Evolutionary conservation across 371 early-diverging fungal species (phyloP).

Genomic region (Rhizomucor pusillus): DNA sequence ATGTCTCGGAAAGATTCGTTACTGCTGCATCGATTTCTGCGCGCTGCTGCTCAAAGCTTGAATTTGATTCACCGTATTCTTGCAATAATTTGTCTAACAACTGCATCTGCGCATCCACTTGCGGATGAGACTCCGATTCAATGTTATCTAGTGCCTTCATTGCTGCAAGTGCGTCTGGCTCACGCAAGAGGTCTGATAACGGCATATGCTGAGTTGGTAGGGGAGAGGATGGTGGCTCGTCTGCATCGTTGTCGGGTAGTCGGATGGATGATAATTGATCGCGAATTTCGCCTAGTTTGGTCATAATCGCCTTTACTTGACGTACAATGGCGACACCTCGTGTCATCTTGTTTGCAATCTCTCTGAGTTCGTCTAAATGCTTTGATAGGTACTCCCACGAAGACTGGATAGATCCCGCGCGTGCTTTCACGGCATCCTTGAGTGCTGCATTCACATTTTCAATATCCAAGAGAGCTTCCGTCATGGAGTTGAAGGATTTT

Average conservation of each 20-base stretch:
- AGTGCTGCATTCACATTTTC: background rate
- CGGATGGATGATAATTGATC: slow-evolving; percentile 15
- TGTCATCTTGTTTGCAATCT: slow-evolving; percentile 15
- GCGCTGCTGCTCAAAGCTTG: slow-evolving; percentile 36
- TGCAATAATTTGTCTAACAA: slow-evolving; percentile 9
- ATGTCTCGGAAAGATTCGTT: slow-evolving; percentile 21
- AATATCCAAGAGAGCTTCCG: slow-evolving; percentile 9
- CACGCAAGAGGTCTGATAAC: slow-evolving; percentile 6
- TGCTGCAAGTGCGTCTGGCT: slow-evolving; percentile 10
- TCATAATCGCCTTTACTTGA: slow-evolving; percentile 35
- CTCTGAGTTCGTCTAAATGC: slow-evolving; percentile 4
- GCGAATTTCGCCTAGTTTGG: slow-evolving; percentile 31
- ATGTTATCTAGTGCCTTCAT: slow-evolving; percentile 8
- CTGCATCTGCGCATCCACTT: slow-evolving; percentile 3
- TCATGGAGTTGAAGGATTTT: slow-evolving; percentile 25
- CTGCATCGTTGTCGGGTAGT: background rate
- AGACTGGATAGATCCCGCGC: slow-evolving; percentile 8
- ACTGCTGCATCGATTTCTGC: slow-evolving; percentile 39
- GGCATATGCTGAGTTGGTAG: slow-evolving; percentile 7
- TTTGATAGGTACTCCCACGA: slow-evolving; percentile 9
- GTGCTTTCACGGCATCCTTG: slow-evolving; percentile 2
- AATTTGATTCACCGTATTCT: slow-evolving; percentile 19
- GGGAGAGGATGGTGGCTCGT: background rate
- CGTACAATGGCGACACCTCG: slow-evolving; percentile 29
- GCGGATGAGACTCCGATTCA: slow-evolving; percentile 3